phyloP scores from a whole-genome alignment of 352 stramenopile species.

The Saprolegnia parasitica region DNA sequence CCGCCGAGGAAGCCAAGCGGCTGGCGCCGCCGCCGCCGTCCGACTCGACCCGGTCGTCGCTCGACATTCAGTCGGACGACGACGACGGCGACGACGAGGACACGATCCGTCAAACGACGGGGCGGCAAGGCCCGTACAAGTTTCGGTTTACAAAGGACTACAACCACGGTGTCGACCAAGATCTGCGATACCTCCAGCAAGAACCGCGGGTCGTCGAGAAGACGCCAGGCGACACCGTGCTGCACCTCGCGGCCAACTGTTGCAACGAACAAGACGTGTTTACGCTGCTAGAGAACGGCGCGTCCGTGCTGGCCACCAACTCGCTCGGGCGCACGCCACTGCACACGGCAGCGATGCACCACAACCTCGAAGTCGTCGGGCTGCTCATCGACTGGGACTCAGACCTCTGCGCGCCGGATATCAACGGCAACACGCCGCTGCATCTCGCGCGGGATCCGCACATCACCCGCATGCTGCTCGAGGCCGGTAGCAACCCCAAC shows the following conservation, averaged over 20 bases:
- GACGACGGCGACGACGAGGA: slow-evolving; percentile 62
- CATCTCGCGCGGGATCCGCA: slow-evolving; percentile 75
- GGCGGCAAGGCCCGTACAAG: slow-evolving; percentile 47
- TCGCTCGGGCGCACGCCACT: slow-evolving; percentile 69
- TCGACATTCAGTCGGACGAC: slow-evolving; percentile 51
- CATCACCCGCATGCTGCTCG: slow-evolving; percentile 72
- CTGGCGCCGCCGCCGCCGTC: neutral
- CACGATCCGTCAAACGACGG: slow-evolving; percentile 32
- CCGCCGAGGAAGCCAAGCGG: neutral
- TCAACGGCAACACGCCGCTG: slow-evolving; percentile 79
- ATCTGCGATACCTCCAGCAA: slow-evolving; percentile 34
- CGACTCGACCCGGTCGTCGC: slow-evolving; percentile 39
- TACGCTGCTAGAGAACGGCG: slow-evolving; percentile 81
- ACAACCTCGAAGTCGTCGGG: slow-evolving; percentile 74
- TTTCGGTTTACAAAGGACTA: slow-evolving; percentile 85
- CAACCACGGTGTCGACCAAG: slow-evolving; percentile 31
- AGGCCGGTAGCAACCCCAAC: slow-evolving; percentile 76
- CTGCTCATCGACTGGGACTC: slow-evolving; percentile 80
- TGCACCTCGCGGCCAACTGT: slow-evolving; percentile 82
- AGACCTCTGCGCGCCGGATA: slow-evolving; percentile 69
- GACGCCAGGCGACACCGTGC: slow-evolving; percentile 79
- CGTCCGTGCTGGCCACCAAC: slow-evolving; percentile 80
- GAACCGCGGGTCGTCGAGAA: slow-evolving; percentile 72
- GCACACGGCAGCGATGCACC: slow-evolving; percentile 75
- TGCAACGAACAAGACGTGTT: slow-evolving; percentile 83